Evolutionary conservation across 2,329 filamentous ascomycete species (phyloP).

Genomic region (Cadophora luteo-olivacea): DNA sequence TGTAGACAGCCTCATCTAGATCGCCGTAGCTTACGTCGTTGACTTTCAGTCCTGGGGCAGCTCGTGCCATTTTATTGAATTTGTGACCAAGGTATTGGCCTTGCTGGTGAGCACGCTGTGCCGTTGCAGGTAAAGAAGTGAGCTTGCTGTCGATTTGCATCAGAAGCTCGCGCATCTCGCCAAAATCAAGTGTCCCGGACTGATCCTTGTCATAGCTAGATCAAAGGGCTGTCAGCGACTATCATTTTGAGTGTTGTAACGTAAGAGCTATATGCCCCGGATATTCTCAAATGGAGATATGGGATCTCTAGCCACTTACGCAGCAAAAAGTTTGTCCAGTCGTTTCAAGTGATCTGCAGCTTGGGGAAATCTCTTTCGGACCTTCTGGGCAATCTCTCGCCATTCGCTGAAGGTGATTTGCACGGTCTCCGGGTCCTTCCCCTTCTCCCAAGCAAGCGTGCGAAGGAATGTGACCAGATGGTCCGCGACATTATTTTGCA

Average conservation of each 20-base stretch:
- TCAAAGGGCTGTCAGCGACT: not conserved
- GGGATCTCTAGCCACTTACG: conserved; percentile 45
- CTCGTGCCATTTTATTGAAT: conserved; percentile 87
- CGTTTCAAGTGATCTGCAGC: conserved; percentile 85
- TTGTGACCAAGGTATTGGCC: conserved; percentile 92
- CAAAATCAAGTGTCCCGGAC: conserved; percentile 91
- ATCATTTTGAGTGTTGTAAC: not conserved
- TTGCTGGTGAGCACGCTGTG: conserved; percentile 95
- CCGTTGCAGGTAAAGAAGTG: conserved; percentile 91
- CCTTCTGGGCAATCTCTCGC: conserved; percentile 81
- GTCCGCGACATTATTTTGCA: conserved; percentile 96
- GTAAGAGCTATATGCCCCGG: not conserved
- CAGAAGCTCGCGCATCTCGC: conserved; percentile 86
- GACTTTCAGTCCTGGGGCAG: conserved; percentile 73
- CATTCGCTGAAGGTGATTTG: conserved; percentile 88
- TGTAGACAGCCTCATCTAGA: conserved; percentile 89
- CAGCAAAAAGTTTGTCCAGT: conserved; percentile 86
- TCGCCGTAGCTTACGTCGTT: conserved; percentile 91
- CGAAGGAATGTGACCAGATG: conserved; percentile 91
- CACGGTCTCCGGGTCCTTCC: conserved; percentile 87
- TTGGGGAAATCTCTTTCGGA: conserved; percentile 91
- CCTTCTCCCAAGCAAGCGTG: conserved; percentile 88
- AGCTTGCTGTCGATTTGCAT: conserved; percentile 94
- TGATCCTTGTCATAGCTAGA: conserved; percentile 83
- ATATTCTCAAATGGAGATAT: not conserved